Percentiles rank a stretch among this genome's conserved stretches.
Evolutionary conservation across 495 filamentous ascomycete species (phyloP).

Genomic region (Penicillium nucicola): DNA sequence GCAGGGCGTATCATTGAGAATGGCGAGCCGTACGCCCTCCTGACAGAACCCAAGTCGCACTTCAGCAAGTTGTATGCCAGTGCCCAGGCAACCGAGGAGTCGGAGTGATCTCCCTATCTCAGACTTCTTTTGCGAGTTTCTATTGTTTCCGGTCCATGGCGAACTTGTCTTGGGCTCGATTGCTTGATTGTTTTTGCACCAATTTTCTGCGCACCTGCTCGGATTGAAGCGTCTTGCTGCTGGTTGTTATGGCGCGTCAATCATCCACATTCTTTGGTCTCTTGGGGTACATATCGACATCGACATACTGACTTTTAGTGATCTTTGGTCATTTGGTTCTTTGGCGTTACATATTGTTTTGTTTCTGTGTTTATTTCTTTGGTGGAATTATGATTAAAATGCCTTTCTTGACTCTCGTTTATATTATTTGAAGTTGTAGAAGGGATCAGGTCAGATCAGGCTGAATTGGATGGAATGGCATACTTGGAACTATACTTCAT

Average conservation of each 20-base stretch:
- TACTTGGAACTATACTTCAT: neutral
- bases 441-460: too few species aligned
- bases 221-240: slow-evolving; percentile 11
- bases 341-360: slow-evolving; percentile 14
- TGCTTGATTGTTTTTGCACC: slow-evolving; percentile 9
- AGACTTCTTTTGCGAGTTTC: neutral
- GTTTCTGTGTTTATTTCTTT: neutral
- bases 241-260: slow-evolving; percentile 3
- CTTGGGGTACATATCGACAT: slow-evolving; percentile 24
- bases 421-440: slow-evolving; percentile 1
- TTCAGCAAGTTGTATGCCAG: slow-evolving; percentile 34
- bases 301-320: slow-evolving; percentile 16
- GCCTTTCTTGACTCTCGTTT: slow-evolving; percentile 19
- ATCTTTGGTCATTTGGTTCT: slow-evolving; percentile 6
- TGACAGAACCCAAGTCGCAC: slow-evolving; percentile 27
- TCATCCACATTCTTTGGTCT: slow-evolving; percentile 4
- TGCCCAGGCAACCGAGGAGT: slow-evolving; percentile 19
- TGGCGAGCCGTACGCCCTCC: slow-evolving; percentile 38
- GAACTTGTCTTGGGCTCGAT: neutral
- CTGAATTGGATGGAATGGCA: slow-evolving; percentile 1
- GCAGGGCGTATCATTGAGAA: slow-evolving; percentile 44
- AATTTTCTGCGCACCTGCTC: slow-evolving; percentile 1
- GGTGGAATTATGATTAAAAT: slow-evolving; percentile 2
- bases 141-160: neutral
- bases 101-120: slow-evolving; percentile 6